Base-by-base conservation (phyloP, 768 basidiomycete species). In the Suillus luteus region DNA sequence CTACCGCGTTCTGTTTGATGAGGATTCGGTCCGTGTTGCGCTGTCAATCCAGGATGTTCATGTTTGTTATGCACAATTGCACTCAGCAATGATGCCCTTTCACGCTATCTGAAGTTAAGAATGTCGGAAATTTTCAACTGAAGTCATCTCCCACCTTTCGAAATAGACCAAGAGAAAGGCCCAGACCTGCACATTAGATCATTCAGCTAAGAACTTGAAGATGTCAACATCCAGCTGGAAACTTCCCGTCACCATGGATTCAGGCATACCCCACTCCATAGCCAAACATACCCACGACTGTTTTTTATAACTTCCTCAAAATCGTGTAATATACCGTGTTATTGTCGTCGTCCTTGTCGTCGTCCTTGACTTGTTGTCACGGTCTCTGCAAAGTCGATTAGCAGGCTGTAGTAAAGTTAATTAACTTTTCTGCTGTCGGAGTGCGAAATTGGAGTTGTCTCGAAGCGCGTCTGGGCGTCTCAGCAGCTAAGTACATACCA, bases 401-500 rank as follows among this genome's bases (percentile, higher is more conserved):
- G 31, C 31, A 31, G 31, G 22, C 15, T 57, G 57, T 33, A 31
- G 40, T 41, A 40, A 54, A 54, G 40, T 24, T 12, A 58, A 19
- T 58, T 58, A 31, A 58, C 38, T 40, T 58, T 40, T 58, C 15
- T 58, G 38, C 2, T 17, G 24, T 58, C 57, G 57, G 57, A 58
- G 57, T 58, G 38, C 2, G 57, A 58, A 58, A 58, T 41, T 24
- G 24, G 12, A 58, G 55, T 40, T 58, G 40, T 41, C 40, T 19
- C 51, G 51, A 57, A 57, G 40, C 55, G 55, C 55, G 55, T 40
- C 38, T 27, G 55, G 52, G 38, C 17, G 55, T 19, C 17, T 24
- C 22, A 38, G 35, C 14, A 57, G 59, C 59, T 33, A 54, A 54
- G 52, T 54, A 60, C 31, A n/a, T 60, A 60, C 59, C 51, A 24